Conservation (phyloP, 1,139 yeast species). For the Kodamaea arcana region DNA sequence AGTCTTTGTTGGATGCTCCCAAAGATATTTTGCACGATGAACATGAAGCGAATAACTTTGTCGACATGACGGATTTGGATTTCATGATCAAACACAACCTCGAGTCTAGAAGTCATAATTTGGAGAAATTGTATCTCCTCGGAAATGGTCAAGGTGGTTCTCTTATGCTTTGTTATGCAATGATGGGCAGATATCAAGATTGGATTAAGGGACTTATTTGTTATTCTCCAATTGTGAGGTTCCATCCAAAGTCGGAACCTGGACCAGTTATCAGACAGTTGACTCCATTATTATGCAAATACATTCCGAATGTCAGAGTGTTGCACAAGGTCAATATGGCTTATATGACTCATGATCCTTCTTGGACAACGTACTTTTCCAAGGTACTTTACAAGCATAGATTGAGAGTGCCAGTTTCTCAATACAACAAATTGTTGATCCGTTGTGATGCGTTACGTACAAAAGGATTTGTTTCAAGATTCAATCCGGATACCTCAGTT, state of each 20-base stretch:
- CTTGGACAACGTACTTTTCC: slow-evolving; percentile 43
- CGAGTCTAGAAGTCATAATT: slow-evolving; percentile 18
- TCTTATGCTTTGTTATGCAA: slow-evolving; percentile 67
- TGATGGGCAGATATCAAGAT: slow-evolving; percentile 57
- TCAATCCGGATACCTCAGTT: slow-evolving; percentile 38
- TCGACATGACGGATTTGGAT: slow-evolving; percentile 65
- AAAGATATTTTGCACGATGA: slow-evolving; percentile 49
- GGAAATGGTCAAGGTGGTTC: slow-evolving; percentile 99
- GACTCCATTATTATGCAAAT: slow-evolving; percentile 44
- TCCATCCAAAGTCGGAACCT: slow-evolving; percentile 60
- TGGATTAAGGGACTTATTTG: slow-evolving; percentile 54
- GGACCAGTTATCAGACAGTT: slow-evolving; percentile 40
- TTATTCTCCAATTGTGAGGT: slow-evolving; percentile 62
- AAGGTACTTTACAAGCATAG: slow-evolving; percentile 26
- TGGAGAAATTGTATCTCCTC: slow-evolving; percentile 53
- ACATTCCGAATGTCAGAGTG: slow-evolving; percentile 53
- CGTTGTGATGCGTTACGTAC: slow-evolving; percentile 55
- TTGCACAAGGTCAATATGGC: slow-evolving; percentile 55
- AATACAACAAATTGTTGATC: slow-evolving; percentile 58
- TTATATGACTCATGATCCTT: slow-evolving; percentile 52
- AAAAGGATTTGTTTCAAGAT: slow-evolving; percentile 38
- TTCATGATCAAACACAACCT: slow-evolving; percentile 47
- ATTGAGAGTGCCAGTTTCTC: slow-evolving; percentile 40
- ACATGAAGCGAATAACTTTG: slow-evolving; percentile 21
- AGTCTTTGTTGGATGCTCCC: slow-evolving; percentile 74